Evolutionary conservation across 306 rosid species (phyloP), one percentile per base, ranked within the genome.

Genomic region (Glycyrrhiza uralensis): DNA sequence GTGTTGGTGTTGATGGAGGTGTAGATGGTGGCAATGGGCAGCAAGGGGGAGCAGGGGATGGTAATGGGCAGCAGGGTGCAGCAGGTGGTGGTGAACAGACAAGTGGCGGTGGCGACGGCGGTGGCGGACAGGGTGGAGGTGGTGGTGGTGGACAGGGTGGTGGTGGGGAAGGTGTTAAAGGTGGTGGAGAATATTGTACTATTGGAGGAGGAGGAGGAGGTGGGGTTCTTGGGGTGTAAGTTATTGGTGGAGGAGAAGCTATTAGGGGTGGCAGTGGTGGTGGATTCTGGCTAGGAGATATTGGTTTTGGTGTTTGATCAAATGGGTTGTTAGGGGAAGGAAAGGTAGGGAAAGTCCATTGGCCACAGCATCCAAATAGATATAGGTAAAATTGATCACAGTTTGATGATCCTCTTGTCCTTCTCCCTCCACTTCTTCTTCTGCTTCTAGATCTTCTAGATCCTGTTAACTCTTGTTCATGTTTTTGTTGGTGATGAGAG

Each of bases 281-380:
- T 3, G 49, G 71, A 30, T 47, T 61, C 1, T n/a, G n/a, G n/a
- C n/a, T n/a, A n/a, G n/a, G n/a, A n/a, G n/a, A n/a, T n/a, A n/a
- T n/a, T n/a, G n/a, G n/a, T n/a, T n/a, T n/a, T n/a, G n/a, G n/a
- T 22, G 87, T 54, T 38, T 86, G 90, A 9, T 45, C 63, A 83
- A 90, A 90, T 0, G 98, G 98, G 76, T 93, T 93, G 41, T 88
- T 28, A 36, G 88, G 90, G 47, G 81, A 90, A 28, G 87, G 83
- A 29, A 39, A 79, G 1, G 79, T 88, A 54, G 92, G 83, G 20
- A 93, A 93, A 79, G 98, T 93, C 96, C 96, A 93, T 52, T 76
- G 85, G 49, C 89, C 91, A 59, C 98, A 93, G 5, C 51, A 17
- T n/a, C 45, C 92, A 81, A 46, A 90, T 11, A 93, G 63, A 56